Conservation (phyloP, 306 rosid species). For the Quercus ilex region DNA sequence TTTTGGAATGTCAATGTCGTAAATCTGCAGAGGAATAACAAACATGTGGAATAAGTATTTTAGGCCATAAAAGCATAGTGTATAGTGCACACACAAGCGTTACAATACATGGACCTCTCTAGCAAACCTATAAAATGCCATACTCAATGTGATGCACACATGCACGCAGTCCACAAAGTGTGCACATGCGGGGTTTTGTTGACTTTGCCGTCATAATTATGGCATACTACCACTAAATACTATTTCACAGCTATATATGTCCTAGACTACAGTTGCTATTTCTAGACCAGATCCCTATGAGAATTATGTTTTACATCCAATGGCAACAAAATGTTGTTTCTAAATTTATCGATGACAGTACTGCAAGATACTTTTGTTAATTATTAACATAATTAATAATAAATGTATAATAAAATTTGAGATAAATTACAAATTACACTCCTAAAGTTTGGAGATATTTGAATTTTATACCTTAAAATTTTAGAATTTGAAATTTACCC, state of each 20-base stretch:
- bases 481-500: too few species aligned
- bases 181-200: background rate
- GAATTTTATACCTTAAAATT: too few species aligned
- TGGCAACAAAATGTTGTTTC: too few species aligned
- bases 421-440: too few species aligned
- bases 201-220: background rate
- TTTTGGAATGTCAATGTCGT: background rate
- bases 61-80: background rate
- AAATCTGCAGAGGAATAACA: background rate
- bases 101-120: background rate
- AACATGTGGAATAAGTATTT: background rate
- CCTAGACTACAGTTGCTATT: background rate
- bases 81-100: background rate
- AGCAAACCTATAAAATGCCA: background rate
- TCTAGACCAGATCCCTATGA: too few species aligned
- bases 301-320: too few species aligned
- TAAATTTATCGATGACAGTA: too few species aligned
- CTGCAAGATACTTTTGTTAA: too few species aligned
- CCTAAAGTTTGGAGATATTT: fast-evolving
- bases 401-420: too few species aligned
- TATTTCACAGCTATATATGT: background rate
- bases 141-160: background rate
- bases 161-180: background rate
- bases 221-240: background rate
- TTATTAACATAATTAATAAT: too few species aligned